Percentiles rank a stretch among this genome's conserved stretches.
These are phyloP conservation scores for Ophiocytium majus DNA, from an alignment of 352 stramenopile genomes.

Conservation along the genomic window DNA sequence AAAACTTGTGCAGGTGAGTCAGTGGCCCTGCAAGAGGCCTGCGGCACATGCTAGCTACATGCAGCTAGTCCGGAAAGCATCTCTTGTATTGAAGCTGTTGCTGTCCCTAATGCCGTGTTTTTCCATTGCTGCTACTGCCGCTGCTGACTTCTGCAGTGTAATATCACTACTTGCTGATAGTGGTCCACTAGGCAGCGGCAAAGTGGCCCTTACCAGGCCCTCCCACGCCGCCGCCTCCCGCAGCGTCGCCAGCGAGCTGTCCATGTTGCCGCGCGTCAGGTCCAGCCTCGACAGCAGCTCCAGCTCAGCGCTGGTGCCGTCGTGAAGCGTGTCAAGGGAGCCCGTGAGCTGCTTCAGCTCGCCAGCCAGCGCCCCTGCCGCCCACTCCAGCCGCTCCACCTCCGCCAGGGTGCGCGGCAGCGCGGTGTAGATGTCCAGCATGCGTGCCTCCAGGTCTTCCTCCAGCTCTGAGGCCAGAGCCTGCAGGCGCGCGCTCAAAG, in stretches of 20 bases:
- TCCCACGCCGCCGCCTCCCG: slow-evolving; percentile 50
- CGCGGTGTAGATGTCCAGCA: slow-evolving; percentile 50
- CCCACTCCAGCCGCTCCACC: slow-evolving; percentile 36
- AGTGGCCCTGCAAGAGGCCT: too few species aligned
- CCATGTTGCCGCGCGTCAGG: slow-evolving; percentile 48
- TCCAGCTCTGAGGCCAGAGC: slow-evolving; percentile 33
- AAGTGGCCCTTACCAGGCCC: too few species aligned
- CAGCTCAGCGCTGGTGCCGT: slow-evolving; percentile 45
- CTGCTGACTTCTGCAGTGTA: too few species aligned
- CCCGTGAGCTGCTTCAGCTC: slow-evolving; percentile 39
- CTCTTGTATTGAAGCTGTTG: too few species aligned
- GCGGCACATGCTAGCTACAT: too few species aligned
- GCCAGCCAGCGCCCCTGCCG: slow-evolving; percentile 27
- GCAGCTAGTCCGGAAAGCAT: too few species aligned
- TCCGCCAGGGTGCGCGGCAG: slow-evolving; percentile 43
- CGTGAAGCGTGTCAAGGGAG: neutral
- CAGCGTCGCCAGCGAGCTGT: slow-evolving; percentile 40
- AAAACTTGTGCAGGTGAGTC: too few species aligned
- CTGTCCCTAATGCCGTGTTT: too few species aligned
- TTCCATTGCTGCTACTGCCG: too few species aligned
- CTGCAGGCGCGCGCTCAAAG: slow-evolving; percentile 37
- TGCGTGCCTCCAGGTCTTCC: slow-evolving; percentile 48
- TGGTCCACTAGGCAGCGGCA: too few species aligned
- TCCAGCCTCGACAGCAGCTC: slow-evolving; percentile 46
- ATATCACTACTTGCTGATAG: too few species aligned